Conservation (phyloP, 2,329 filamentous ascomycete species). For the Trichophyton simii region DNA sequence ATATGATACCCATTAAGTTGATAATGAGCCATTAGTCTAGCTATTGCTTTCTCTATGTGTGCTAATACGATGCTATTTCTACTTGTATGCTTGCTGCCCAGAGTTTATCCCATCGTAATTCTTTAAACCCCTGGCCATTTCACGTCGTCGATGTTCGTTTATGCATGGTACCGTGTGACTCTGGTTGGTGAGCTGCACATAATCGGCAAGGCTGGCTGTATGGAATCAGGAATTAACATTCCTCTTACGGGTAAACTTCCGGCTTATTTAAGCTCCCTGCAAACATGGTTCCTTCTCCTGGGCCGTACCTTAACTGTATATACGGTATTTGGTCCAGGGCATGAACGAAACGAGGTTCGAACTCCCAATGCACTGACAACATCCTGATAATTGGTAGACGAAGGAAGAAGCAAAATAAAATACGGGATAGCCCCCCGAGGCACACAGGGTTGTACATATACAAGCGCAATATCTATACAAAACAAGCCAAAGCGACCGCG, state of each 20-base stretch:
- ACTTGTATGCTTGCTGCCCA: not conserved
- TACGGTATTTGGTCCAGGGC: not conserved
- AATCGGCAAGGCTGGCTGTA: not conserved
- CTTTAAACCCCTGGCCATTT: not conserved
- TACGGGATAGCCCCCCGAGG: not conserved
- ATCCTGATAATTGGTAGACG: not conserved
- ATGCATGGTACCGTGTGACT: not conserved
- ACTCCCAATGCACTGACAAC: too few species aligned
- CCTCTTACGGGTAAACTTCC: not conserved
- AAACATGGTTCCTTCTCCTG: not conserved
- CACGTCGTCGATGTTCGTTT: not conserved
- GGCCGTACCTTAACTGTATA: not conserved
- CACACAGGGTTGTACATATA: not conserved
- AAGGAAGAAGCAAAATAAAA: not conserved
- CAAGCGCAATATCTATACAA: not conserved
- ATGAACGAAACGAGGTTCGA: not conserved
- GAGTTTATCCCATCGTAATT: not conserved
- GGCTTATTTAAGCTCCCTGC: not conserved
- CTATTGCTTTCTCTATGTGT: not conserved
- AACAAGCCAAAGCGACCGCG: not conserved
- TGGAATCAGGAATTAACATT: not conserved
- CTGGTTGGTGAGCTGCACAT: not conserved
- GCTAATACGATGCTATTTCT: not conserved
- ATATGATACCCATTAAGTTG: constrained; percentile 1
- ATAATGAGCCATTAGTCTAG: not conserved